Conservation (phyloP, 2,329 filamentous ascomycete genomes). For the Cercospora sp. region DNA sequence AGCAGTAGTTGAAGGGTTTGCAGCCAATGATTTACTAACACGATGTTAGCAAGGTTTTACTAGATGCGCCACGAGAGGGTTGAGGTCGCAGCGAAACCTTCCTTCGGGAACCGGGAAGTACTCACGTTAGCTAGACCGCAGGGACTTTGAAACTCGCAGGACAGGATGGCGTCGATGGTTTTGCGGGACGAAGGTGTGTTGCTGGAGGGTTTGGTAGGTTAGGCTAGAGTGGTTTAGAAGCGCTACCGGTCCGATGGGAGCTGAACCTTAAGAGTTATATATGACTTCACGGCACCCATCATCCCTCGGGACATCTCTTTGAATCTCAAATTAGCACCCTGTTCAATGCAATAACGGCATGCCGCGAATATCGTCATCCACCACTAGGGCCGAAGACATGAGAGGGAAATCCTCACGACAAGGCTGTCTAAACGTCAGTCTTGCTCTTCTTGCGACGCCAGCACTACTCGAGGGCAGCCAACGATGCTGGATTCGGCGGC, state of each 20-base stretch:
- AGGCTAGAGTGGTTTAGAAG: slow-evolving; percentile 18
- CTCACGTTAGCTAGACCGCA: slow-evolving; percentile 22
- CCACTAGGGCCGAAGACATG: slow-evolving; percentile 18
- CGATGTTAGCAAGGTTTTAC: slow-evolving; percentile 18
- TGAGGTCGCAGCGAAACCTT: slow-evolving; percentile 6
- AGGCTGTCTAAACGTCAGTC: slow-evolving; percentile 19
- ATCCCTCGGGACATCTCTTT: slow-evolving; percentile 19
- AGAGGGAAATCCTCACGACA: slow-evolving; percentile 9
- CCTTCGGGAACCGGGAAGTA: slow-evolving; percentile 13
- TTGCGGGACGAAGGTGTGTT: slow-evolving; percentile 19
- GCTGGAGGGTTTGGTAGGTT: slow-evolving; percentile 22
- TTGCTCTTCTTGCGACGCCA: slow-evolving; percentile 14
- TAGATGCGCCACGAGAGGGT: slow-evolving; percentile 15
- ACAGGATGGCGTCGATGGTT: slow-evolving; percentile 15
- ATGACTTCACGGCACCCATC: slow-evolving; percentile 10
- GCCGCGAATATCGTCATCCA: slow-evolving; percentile 21
- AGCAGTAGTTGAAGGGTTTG: slow-evolving; percentile 5
- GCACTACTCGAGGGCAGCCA: slow-evolving; percentile 4
- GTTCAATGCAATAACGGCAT: slow-evolving; percentile 19
- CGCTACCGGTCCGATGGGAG: slow-evolving; percentile 24
- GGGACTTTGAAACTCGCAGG: slow-evolving; percentile 25
- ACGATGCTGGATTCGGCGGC: slow-evolving; percentile 17
- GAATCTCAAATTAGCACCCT: slow-evolving; percentile 27
- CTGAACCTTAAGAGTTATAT: slow-evolving; percentile 27
- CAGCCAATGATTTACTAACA: slow-evolving; percentile 15